These are phyloP conservation scores for Kokia cookei DNA, from an alignment of 441 rosid species.

Conservation along the genomic window DNA sequence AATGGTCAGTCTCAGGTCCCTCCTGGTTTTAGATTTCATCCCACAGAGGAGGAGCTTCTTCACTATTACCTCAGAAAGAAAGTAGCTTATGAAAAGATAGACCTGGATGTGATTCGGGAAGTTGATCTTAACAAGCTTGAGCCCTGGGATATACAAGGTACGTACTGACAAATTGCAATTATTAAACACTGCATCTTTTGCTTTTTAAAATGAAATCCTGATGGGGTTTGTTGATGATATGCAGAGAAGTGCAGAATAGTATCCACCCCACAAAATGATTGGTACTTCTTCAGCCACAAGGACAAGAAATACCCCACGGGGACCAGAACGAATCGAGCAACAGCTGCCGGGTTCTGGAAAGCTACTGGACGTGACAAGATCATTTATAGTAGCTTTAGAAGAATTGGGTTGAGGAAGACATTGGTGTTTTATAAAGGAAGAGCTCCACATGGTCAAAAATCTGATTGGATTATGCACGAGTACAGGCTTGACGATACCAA, in stretches of 20 bases:
- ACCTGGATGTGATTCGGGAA: constrained; percentile 91
- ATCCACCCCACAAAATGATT: constrained; percentile 88
- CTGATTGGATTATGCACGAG: constrained; percentile 99
- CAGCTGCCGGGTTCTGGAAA: constrained; percentile 95
- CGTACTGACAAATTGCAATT: neutral
- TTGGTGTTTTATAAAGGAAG: constrained; percentile 88
- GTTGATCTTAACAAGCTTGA: constrained; percentile 97
- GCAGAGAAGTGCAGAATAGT: constrained; percentile 91
- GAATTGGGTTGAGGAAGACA: constrained; percentile 93
- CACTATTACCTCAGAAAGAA: constrained; percentile 91
- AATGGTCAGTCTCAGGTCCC: constrained; percentile 96
- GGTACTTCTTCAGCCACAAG: constrained; percentile 98
- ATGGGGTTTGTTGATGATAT: neutral
- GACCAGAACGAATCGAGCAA: constrained; percentile 88
- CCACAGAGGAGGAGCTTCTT: constrained; percentile 86
- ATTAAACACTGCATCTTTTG: neutral
- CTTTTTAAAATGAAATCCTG: neutral
- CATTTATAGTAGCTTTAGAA: constrained; percentile 57
- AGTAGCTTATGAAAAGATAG: constrained; percentile 76
- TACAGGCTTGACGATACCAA: constrained; percentile 71
- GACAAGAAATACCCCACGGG: constrained; percentile 98
- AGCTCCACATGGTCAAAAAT: constrained; percentile 95
- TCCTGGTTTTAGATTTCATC: constrained; percentile 84
- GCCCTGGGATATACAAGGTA: constrained; percentile 99
- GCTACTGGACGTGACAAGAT: constrained; percentile 98